Conservation (phyloP, 768 basidiomycete genomes). For the Collybia mongolica region DNA sequence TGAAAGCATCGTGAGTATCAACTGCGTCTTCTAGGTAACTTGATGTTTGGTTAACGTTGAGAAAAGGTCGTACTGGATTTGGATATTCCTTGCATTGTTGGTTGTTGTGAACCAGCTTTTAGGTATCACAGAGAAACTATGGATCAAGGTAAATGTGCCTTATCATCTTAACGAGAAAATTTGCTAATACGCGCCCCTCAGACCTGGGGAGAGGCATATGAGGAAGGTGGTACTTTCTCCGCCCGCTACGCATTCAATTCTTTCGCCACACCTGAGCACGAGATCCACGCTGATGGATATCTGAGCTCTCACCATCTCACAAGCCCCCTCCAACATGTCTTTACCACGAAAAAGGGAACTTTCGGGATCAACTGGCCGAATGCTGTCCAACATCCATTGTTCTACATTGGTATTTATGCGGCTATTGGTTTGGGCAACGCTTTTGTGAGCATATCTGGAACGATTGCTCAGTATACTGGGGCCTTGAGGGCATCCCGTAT, state of each 20-base stretch:
- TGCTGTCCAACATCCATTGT: conserved; percentile 61
- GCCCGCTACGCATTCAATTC: conserved; percentile 30
- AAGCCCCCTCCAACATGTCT: conserved; percentile 21
- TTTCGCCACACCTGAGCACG: conserved; percentile 36
- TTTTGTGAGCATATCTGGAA: conserved; percentile 42
- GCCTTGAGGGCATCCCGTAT: conserved; percentile 47
- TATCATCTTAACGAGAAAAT: neutral
- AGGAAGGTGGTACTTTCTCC: conserved; percentile 17
- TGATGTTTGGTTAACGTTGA: neutral
- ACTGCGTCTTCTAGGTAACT: neutral
- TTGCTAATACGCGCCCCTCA: conserved; percentile 16
- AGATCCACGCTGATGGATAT: conserved; percentile 33
- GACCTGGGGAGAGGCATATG: conserved; percentile 71
- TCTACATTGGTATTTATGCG: conserved; percentile 70
- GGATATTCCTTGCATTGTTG: conserved; percentile 49
- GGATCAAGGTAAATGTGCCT: conserved; percentile 59
- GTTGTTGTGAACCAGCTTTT: conserved; percentile 53
- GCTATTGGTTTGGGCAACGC: conserved; percentile 54
- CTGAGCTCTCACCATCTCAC: conserved; percentile 23
- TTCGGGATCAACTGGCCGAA: conserved; percentile 40
- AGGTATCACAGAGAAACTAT: conserved; percentile 61
- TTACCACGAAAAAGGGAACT: conserved; percentile 16
- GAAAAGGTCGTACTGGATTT: conserved; percentile 66
- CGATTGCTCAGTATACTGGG: conserved; percentile 59
- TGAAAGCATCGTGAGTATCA: conserved; percentile 63